phyloP scores from a whole-genome alignment of 805 yeast genomes.

The Ogataea sp. region DNA sequence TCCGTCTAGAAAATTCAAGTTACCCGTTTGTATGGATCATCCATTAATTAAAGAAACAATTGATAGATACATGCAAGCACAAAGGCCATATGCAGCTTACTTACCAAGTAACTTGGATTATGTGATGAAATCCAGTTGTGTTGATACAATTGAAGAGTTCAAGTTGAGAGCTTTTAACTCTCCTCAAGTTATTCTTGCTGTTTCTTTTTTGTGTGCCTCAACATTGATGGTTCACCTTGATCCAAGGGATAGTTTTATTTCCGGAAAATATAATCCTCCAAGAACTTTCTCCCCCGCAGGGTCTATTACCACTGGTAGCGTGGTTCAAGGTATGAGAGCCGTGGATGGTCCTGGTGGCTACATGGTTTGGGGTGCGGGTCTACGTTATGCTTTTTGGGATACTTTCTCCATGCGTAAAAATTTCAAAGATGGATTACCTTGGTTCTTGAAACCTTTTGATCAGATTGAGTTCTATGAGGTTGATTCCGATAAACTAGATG shows the following conservation, averaged over 20 bases:
- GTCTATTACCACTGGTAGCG: constrained; percentile 22
- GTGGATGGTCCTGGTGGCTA: constrained; percentile 27
- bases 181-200: constrained; percentile 21
- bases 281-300: constrained; percentile 26
- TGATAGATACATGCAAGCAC: constrained; percentile 19
- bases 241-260: constrained; percentile 21
- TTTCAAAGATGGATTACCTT: constrained; percentile 16
- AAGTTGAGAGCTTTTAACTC: constrained; percentile 14
- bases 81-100: constrained; percentile 25
- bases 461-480: constrained; percentile 28
- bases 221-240: constrained; percentile 22
- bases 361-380: constrained; percentile 25
- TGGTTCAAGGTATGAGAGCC: constrained; percentile 20
- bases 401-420: constrained; percentile 20
- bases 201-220: constrained; percentile 23
- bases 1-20: constrained; percentile 17
- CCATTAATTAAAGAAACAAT: constrained; percentile 16
- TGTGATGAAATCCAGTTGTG: constrained; percentile 20
- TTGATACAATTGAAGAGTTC: constrained; percentile 17
- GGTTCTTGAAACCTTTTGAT: constrained; percentile 26
- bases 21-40: constrained; percentile 21
- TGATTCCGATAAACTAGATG: constrained; percentile 9
- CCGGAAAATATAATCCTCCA: constrained; percentile 23
- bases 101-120: constrained; percentile 20
- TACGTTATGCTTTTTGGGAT: constrained; percentile 25